Evolutionary conservation across 2,329 filamentous ascomycete species (phyloP), one percentile per base, ranked within the genome.

Genomic region (Penicillium sp.): DNA sequence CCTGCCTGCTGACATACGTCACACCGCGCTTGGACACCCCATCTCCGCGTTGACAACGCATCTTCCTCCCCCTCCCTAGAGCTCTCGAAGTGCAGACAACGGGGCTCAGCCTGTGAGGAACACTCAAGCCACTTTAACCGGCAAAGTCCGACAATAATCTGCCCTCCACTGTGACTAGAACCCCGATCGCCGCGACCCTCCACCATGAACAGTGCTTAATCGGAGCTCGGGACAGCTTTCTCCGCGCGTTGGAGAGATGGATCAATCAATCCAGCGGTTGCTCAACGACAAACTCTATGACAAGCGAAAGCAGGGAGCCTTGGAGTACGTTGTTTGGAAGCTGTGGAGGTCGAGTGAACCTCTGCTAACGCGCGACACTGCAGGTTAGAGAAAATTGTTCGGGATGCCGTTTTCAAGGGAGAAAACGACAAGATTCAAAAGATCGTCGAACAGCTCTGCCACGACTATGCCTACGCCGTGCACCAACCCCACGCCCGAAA

Each of bases 281-380:
- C 81, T 99, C 69, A 95, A 95, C 71, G 94, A 99, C 77, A 99
- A 96, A 83, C 87, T 97, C 69, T 99, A 99, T 73, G 94, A 99
- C 71, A 96, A 95, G 79, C 85, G 95, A 70, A 99, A 99, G 75
- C 87, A 91, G 67, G 94, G 94, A 59, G 94, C 95, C 64, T 83
- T 99, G 51, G 94, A 99, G 91, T 96, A 85, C 67, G 88, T 78
- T 8, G 2, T 18, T 44, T 46, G 54, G 44, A 52, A 33, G 36
- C 43, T 35, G 24, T 36, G 33, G 14, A 28, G 14, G 48, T 50
- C 36, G 8, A 41, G 27, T 16, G 4, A 46, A n/a, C 2, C 24
- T n/a, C 11, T 7, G 44, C 54, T 57, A 42, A 59, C 45, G 50
- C 36, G 48, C 43, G 33, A 50, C 18, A 35, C 30, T 53, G 49